Evolutionary conservation across 345 rosid genomes (phyloP).

Genomic region (Syzygium grande): DNA sequence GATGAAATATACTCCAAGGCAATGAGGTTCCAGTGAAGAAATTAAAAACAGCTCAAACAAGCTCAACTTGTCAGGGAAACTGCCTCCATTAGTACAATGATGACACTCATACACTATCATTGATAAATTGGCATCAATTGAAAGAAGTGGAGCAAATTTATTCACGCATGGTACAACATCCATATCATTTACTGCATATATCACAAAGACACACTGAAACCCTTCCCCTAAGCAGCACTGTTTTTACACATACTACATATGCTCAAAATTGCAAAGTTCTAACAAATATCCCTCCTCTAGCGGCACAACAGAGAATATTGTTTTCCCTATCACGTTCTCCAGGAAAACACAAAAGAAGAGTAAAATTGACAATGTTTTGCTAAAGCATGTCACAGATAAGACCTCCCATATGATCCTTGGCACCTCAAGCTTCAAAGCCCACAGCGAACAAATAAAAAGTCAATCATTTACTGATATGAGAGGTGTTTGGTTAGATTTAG

Average conservation of each 20-base stretch:
- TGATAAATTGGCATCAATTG: not conserved
- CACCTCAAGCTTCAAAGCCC: not conserved
- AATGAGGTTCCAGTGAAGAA: not conserved
- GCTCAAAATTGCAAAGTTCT: not conserved
- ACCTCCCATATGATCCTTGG: not conserved
- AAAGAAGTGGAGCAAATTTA: not conserved
- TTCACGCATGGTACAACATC: not conserved
- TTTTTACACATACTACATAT: not conserved
- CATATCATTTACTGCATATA: not conserved
- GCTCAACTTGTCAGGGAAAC: not conserved
- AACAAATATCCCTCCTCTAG: not conserved
- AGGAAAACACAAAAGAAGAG: not conserved
- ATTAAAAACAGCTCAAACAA: not conserved
- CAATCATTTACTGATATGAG: not conserved
- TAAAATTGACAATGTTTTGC: not conserved
- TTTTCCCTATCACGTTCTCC: not conserved
- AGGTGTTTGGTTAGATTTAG: not conserved
- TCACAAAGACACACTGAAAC: not conserved
- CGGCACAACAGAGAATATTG: not conserved
- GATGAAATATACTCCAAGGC: not conserved
- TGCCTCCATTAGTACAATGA: not conserved
- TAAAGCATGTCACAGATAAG: not conserved
- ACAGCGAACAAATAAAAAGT: not conserved
- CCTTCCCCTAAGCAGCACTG: not conserved
- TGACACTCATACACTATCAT: not conserved